These are phyloP conservation scores for Fusarium sterilihyphosum DNA, from an alignment of 2,329 filamentous ascomycete species.

Conservation along the genomic window DNA sequence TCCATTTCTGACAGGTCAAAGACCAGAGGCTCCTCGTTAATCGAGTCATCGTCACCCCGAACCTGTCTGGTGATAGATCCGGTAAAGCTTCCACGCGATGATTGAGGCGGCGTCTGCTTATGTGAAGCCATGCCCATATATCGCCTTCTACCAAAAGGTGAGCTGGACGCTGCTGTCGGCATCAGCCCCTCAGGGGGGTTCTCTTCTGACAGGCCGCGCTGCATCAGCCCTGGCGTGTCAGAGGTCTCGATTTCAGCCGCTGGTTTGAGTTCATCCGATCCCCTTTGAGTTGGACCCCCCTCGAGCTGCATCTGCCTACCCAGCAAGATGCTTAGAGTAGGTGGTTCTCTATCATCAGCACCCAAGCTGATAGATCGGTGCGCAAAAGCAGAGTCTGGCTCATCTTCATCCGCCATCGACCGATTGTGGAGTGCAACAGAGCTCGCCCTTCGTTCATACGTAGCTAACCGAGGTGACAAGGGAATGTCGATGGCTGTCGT, in stretches of 20 bases:
- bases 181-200: slow-evolving; percentile 59
- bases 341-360: slow-evolving; percentile 70
- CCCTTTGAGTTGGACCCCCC: slow-evolving; percentile 43
- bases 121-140: slow-evolving; percentile 57
- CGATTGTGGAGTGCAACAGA: slow-evolving; percentile 74
- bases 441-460: slow-evolving; percentile 70
- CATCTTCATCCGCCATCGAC: slow-evolving; percentile 65
- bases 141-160: slow-evolving; percentile 58
- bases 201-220: slow-evolving; percentile 56
- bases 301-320: slow-evolving; percentile 54
- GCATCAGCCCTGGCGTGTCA: slow-evolving; percentile 52
- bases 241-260: slow-evolving; percentile 54
- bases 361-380: slow-evolving; percentile 76
- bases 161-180: slow-evolving; percentile 52
- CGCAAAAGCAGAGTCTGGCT: slow-evolving; percentile 68
- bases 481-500: slow-evolving; percentile 79
- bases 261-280: slow-evolving; percentile 50
- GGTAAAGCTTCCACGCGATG: slow-evolving; percentile 57
- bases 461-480: slow-evolving; percentile 70
- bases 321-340: slow-evolving; percentile 72
- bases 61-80: slow-evolving; percentile 52
- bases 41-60: slow-evolving; percentile 59
- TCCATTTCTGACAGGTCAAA: slow-evolving; percentile 80
- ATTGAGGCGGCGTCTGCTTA: slow-evolving; percentile 56
- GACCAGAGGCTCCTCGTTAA: slow-evolving; percentile 74